phyloP scores from a whole-genome alignment of 257 asterid genomes.

The Paraleonurus japonicus region DNA sequence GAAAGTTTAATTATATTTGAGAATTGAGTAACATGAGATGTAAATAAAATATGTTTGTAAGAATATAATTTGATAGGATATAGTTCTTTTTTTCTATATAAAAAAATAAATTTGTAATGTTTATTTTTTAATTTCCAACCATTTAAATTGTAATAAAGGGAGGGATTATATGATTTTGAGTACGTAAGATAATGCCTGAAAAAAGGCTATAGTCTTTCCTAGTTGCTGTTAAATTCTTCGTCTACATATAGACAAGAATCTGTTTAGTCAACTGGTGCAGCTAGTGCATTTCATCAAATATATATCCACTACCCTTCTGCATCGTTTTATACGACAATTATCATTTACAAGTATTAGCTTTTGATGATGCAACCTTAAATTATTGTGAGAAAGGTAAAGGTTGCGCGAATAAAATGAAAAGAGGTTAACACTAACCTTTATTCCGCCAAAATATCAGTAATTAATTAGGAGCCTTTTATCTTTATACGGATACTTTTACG shows the following conservation, averaged over 20 bases:
- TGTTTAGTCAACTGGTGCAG: conserved; percentile 14
- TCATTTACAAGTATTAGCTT: conserved; percentile 6
- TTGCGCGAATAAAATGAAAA: conserved; percentile 14
- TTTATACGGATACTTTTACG: no score
- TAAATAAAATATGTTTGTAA: no score
- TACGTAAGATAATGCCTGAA: not conserved
- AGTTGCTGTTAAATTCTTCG: not conserved
- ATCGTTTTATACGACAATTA: not conserved
- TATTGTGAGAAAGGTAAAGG: conserved; percentile 1
- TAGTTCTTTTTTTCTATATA: no score
- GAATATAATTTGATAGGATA: no score
- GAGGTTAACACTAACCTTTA: conserved; percentile 25
- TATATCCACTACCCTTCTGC: not conserved
- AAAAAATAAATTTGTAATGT: no score
- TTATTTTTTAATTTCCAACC: no score
- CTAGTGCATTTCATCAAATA: conserved; percentile 19
- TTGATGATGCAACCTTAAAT: conserved; percentile 9
- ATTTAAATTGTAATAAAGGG: no score
- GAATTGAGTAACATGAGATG: no score
- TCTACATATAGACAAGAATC: conserved; percentile 21
- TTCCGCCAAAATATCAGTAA: conserved; percentile 24
- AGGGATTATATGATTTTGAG: no score
- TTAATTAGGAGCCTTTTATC: no score
- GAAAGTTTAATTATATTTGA: no score
- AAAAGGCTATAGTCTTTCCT: not conserved